A percentile compares a stretch with the other conserved stretches of the same genome.
These are phyloP conservation scores for Dictyostelium capitatum DNA, from an alignment of 78 protist genomes.

Conservation along the genomic window DNA sequence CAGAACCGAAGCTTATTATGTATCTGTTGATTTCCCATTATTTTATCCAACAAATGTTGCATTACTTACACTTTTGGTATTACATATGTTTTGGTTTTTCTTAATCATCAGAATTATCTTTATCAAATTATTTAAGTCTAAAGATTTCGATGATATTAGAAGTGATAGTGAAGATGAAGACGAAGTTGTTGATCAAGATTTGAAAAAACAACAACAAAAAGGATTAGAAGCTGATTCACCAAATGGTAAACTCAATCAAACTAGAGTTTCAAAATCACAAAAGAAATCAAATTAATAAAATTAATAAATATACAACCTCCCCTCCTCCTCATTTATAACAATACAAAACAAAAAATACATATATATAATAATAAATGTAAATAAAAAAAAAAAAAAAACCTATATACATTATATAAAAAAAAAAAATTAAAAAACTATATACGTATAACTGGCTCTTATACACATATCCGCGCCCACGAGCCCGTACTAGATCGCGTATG, in stretches of 20 bases:
- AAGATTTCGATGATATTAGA: constrained; percentile 58
- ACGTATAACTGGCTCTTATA: too few species aligned
- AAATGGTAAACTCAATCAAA: not conserved
- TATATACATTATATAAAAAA: not conserved
- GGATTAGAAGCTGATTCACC: constrained; percentile 15
- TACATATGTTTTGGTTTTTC: constrained; percentile 76
- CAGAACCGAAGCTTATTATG: constrained; percentile 74
- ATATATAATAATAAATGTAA: not conserved
- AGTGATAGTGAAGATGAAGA: constrained; percentile 75
- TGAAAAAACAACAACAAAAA: constrained; percentile 1
- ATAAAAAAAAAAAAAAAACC: not conserved
- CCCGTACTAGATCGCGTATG: too few species aligned
- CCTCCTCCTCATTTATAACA: too few species aligned
- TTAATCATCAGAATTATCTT: constrained; percentile 36
- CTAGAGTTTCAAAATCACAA: not conserved
- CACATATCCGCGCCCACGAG: too few species aligned
- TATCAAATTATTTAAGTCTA: constrained; percentile 28
- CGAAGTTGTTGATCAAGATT: not conserved
- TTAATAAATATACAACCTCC: too few species aligned
- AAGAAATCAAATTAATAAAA: not conserved
- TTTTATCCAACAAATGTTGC: constrained; percentile 76
- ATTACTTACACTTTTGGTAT: not conserved
- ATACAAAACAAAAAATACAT: not conserved
- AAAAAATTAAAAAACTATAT: too few species aligned
- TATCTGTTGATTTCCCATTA: constrained; percentile 62